phyloP scores from a whole-genome alignment of 225 moss, liverwort and hornwort species.

The Sphagnum contortum region DNA sequence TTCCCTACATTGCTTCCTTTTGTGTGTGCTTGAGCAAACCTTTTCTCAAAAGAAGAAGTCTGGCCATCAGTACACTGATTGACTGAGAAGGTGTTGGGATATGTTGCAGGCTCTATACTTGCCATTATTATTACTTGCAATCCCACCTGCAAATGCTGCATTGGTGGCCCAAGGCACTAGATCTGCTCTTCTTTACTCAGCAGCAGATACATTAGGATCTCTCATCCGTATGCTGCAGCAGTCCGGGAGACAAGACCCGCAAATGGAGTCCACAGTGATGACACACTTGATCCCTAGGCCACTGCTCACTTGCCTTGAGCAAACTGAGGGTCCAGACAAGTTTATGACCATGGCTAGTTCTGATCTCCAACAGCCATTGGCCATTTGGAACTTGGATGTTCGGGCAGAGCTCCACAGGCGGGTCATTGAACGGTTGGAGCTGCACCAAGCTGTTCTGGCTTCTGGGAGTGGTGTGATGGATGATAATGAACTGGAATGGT shows the following conservation, averaged over 20 bases:
- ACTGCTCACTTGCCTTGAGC: slow-evolving; percentile 60
- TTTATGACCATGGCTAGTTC: slow-evolving; percentile 84
- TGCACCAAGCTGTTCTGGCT: slow-evolving; percentile 62
- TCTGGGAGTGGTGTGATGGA: slow-evolving; percentile 55
- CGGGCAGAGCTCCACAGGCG: slow-evolving; percentile 70
- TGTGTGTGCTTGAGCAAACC: neutral
- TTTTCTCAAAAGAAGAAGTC: neutral
- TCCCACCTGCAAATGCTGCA: slow-evolving; percentile 68
- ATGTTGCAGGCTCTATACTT: slow-evolving; percentile 74
- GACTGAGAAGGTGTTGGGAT: neutral
- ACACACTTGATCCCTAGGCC: slow-evolving; percentile 70
- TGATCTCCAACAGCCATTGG: slow-evolving; percentile 80
- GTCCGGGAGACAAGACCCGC: slow-evolving; percentile 43
- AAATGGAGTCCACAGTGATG: slow-evolving; percentile 50
- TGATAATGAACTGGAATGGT: slow-evolving; percentile 73
- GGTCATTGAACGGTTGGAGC: slow-evolving; percentile 66
- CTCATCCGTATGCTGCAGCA: slow-evolving; percentile 65
- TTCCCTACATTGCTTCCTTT: neutral
- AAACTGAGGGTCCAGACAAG: slow-evolving; percentile 87
- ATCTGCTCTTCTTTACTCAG: slow-evolving; percentile 87
- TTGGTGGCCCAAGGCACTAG: slow-evolving; percentile 73
- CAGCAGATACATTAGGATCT: slow-evolving; percentile 86
- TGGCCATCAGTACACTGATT: neutral
- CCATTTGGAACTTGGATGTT: slow-evolving; percentile 79
- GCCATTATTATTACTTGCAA: slow-evolving; percentile 78